phyloP scores from a whole-genome alignment of 192 early-diverging fungal species.

The Coemansia sp. region DNA sequence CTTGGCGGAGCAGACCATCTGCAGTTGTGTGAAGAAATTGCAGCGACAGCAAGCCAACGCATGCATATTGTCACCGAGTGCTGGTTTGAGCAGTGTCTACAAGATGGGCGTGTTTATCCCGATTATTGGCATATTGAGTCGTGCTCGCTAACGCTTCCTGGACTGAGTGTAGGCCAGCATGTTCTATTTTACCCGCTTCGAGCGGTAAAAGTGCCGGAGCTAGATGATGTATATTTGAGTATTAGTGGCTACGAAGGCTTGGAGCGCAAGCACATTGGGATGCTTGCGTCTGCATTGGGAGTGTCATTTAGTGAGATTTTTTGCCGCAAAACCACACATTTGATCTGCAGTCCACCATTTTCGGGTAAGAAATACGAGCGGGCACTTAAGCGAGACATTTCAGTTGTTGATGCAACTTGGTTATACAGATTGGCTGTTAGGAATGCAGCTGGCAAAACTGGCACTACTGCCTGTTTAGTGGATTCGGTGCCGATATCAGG shows the following conservation, averaged over 20 bases:
- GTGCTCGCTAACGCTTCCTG: background rate
- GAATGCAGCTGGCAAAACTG: background rate
- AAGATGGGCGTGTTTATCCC: slow-evolving; percentile 39
- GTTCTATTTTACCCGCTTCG: slow-evolving; percentile 45
- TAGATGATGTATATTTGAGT: slow-evolving; percentile 32
- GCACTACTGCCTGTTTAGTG: background rate
- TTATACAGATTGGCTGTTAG: slow-evolving; percentile 26
- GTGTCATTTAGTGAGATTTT: slow-evolving; percentile 57
- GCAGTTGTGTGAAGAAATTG: slow-evolving; percentile 15
- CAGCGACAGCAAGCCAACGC: background rate
- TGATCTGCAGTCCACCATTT: slow-evolving; percentile 63
- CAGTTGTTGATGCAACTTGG: slow-evolving; percentile 65
- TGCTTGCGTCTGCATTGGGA: slow-evolving; percentile 48
- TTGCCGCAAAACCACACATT: slow-evolving; percentile 63
- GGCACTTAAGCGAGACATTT: slow-evolving; percentile 68
- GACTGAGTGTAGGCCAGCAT: slow-evolving; percentile 35
- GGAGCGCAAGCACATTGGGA: slow-evolving; percentile 59
- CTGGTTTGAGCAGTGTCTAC: slow-evolving; percentile 62
- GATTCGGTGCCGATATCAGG: background rate
- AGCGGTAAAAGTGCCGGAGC: background rate
- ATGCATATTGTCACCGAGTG: slow-evolving; percentile 58
- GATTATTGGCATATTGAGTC: slow-evolving; percentile 23
- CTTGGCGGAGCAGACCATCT: slow-evolving; percentile 19
- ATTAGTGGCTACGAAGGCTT: slow-evolving; percentile 60
- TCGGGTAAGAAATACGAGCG: slow-evolving; percentile 72